These are phyloP conservation scores for Anastatica hierochuntica DNA, from an alignment of 345 rosid species.

Conservation along the genomic window DNA sequence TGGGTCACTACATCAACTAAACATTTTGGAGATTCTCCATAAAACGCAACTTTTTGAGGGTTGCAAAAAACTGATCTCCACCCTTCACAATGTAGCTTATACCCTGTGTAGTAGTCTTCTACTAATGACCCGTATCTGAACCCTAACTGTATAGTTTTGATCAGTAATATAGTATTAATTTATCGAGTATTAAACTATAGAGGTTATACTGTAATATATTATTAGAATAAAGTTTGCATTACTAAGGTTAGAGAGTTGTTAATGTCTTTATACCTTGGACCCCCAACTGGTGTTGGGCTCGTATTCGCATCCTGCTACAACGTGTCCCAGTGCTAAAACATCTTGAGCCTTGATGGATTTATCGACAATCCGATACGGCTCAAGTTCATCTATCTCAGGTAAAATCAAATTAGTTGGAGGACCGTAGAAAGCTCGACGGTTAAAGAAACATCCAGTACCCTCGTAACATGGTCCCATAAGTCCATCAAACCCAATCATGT, in stretches of 20 bases:
- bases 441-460: conserved; percentile 63
- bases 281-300: conserved; percentile 62
- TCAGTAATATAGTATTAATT: no score
- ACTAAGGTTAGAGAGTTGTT: no score
- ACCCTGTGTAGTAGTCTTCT: conserved; percentile 63
- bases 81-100: conserved; percentile 46
- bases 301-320: conserved; percentile 42
- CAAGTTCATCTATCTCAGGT: conserved; percentile 32
- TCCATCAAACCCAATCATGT: conserved; percentile 44
- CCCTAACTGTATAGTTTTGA: conserved; percentile 60
- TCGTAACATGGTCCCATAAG: conserved; percentile 34
- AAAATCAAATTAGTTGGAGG: conserved; percentile 18
- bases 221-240: no score
- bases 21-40: conserved; percentile 43
- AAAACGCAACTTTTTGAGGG: conserved; percentile 50
- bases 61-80: conserved; percentile 55
- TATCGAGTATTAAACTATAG: no score
- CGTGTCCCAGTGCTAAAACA: conserved; percentile 32
- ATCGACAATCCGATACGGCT: conserved; percentile 14
- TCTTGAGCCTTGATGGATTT: conserved; percentile 23
- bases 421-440: conserved; percentile 48
- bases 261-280: no score
- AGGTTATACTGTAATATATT: no score
- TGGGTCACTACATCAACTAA: conserved; percentile 42
- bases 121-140: conserved; percentile 61